phyloP scores from a whole-genome alignment of 805 yeast genomes.

The Pichia thaimueangensis region DNA sequence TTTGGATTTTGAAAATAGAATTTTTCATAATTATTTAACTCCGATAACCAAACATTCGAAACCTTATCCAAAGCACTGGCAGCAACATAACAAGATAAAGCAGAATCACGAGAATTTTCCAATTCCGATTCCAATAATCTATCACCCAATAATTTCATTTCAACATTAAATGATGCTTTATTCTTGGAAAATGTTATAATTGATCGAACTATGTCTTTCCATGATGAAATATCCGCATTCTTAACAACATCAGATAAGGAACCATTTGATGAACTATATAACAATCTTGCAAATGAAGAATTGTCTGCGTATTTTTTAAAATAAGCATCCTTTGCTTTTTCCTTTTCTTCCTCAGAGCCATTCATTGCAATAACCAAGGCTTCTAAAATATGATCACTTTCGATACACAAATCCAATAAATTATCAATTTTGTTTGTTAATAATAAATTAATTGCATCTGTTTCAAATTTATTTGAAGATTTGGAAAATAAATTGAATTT shows the following conservation, averaged over 20 bases:
- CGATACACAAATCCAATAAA: conserved; percentile 65
- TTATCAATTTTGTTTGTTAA: conserved; percentile 55
- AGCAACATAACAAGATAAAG: conserved; percentile 70
- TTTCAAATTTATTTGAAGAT: conserved; percentile 29
- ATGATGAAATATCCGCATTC: conserved; percentile 66
- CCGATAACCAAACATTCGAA: conserved; percentile 77
- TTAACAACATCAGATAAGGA: conserved; percentile 62
- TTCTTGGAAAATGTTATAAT: conserved; percentile 45
- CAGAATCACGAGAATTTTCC: conserved; percentile 53
- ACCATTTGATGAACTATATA: conserved; percentile 55
- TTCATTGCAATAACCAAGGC: conserved; percentile 77
- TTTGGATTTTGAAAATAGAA: conserved; percentile 41
- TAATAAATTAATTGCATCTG: conserved; percentile 45
- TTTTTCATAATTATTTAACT: conserved; percentile 41
- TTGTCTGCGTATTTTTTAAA: conserved; percentile 49
- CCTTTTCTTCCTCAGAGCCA: conserved; percentile 55
- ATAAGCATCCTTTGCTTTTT: conserved; percentile 65
- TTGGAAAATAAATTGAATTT: conserved; percentile 35
- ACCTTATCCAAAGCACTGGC: conserved; percentile 78
- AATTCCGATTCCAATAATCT: conserved; percentile 47
- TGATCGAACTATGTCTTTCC: conserved; percentile 78
- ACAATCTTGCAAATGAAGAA: conserved; percentile 61
- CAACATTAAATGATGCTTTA: conserved; percentile 44
- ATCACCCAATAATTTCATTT: conserved; percentile 69
- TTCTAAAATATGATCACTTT: conserved; percentile 59